Conservation (phyloP, 2,329 filamentous ascomycete species). For the Chlorencoelia australis region DNA sequence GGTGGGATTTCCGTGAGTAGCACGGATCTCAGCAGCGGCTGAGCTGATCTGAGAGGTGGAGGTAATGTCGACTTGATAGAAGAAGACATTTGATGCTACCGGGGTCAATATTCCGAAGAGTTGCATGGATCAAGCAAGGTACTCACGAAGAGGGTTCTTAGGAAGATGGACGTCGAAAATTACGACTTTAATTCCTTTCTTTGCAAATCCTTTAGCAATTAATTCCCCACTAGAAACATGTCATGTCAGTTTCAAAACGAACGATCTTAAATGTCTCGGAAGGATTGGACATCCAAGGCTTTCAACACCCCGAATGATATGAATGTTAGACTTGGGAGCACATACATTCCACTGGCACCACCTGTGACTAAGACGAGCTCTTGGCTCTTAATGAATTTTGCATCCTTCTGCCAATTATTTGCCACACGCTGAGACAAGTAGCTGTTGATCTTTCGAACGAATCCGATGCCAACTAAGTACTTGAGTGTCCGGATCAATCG, state of each 20-base stretch:
- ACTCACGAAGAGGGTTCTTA: conserved; percentile 22
- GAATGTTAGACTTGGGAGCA: too few species aligned
- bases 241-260: too few species aligned
- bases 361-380: conserved; percentile 70
- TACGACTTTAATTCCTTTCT: conserved; percentile 54
- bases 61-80: conserved; percentile 60
- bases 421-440: conserved; percentile 39
- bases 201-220: conserved; percentile 53
- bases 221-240: too few species aligned
- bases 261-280: too few species aligned
- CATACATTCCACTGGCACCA: conserved; percentile 63
- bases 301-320: too few species aligned
- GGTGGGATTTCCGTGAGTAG: conserved; percentile 51
- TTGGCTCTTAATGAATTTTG: conserved; percentile 49
- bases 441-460: conserved; percentile 38
- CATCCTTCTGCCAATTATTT: conserved; percentile 41
- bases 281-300: too few species aligned
- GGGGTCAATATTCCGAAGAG: too few species aligned
- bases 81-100: conserved; percentile 47
- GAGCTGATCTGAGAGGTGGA: conserved; percentile 41
- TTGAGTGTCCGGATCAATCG: conserved; percentile 13
- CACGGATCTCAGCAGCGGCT: conserved; percentile 42
- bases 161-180: conserved; percentile 58
- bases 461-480: conserved; percentile 38
- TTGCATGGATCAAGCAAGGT: too few species aligned